A percentile compares a stretch with the other conserved stretches of the same genome.
These are phyloP conservation scores for Colletotrichum godetiae DNA, from an alignment of 2,329 filamentous ascomycete species.

Conservation along the genomic window DNA sequence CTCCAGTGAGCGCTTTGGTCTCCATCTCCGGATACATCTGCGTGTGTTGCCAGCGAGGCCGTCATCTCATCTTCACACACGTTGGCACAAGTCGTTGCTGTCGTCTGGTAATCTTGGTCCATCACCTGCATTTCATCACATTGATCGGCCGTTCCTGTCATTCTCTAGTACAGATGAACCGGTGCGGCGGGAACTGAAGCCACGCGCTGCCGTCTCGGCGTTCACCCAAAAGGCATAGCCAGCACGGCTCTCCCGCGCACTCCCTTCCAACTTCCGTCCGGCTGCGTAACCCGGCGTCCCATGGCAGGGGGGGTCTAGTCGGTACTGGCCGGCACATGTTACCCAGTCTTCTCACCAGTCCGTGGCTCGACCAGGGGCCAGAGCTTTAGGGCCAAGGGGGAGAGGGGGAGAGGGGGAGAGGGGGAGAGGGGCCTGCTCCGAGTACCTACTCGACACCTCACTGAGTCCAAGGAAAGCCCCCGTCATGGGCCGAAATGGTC, in stretches of 20 bases:
- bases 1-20: neutral
- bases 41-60: neutral
- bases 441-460: neutral
- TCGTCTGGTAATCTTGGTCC: conserved; percentile 17
- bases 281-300: conserved; percentile 20
- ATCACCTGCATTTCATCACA: conserved; percentile 15
- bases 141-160: conserved; percentile 20
- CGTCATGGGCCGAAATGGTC: conserved; percentile 5
- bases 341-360: conserved; percentile 16
- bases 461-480: conserved; percentile 3
- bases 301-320: conserved; percentile 7
- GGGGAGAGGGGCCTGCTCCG: neutral
- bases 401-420: too few relatives aligned
- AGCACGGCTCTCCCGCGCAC: conserved; percentile 28
- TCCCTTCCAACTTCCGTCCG: conserved; percentile 30
- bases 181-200: conserved; percentile 24
- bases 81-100: neutral
- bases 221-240: conserved; percentile 22
- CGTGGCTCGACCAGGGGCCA: conserved; percentile 24
- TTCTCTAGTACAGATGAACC: conserved; percentile 25
- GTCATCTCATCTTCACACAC: conserved; percentile 6
- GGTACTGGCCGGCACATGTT: conserved; percentile 33
- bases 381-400: neutral
- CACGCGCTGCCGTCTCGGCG: conserved; percentile 17
- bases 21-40: neutral